Base-by-base conservation (phyloP, 2,329 filamentous ascomycete genomes). In the Penicillium frequentans region DNA sequence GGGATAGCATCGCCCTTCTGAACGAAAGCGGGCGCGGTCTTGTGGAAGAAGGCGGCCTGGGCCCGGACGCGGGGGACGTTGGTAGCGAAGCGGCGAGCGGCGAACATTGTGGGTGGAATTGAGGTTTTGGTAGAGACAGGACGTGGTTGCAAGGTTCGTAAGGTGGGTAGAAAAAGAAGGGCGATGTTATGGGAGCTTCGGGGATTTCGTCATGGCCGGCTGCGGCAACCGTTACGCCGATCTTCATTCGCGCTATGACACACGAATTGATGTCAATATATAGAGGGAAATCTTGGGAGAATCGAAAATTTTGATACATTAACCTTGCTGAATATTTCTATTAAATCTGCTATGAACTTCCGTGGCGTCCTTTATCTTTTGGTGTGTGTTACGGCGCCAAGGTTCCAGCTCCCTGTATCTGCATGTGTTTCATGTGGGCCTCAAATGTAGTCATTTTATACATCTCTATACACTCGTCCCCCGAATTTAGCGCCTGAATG, bases 1-100 rank as follows among this genome's bases (percentile, higher is more conserved):
- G 93, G 95, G 54, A 98, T 81, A 64, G 82, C 78, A 74, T 97
- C 92, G 70, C 93, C 93, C 58, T 86, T 86, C 68, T 89, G 84
- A 72, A 98, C 89, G 52, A 76, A 74, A 27, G 71, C 69, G 21
- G 74, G 74, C 9, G 72, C 69, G 33, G 74, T 73, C 66, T 58
- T 71, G 66, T 76, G 74, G 70, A 76, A 77, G 48, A 72, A 61
- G 10, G 73, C 72, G 23, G 65, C 62, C 60, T 70, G 69, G 49
- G 65, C 61, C 52, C 68, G 52, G 43, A 64, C 67, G 63, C 70
- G 69, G 50, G 73, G 71, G 37, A 70, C 37, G 48, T 63, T 56
- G 49, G 70, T 65, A 37, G 70, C 65, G 46, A 76, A 59, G 61
- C 74, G 74, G 55, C 71, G 72, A 51, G 72, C 63, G 44, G 72